Base-by-base conservation (phyloP, 164 flowering plant species). In the Vitis cinerea region DNA sequence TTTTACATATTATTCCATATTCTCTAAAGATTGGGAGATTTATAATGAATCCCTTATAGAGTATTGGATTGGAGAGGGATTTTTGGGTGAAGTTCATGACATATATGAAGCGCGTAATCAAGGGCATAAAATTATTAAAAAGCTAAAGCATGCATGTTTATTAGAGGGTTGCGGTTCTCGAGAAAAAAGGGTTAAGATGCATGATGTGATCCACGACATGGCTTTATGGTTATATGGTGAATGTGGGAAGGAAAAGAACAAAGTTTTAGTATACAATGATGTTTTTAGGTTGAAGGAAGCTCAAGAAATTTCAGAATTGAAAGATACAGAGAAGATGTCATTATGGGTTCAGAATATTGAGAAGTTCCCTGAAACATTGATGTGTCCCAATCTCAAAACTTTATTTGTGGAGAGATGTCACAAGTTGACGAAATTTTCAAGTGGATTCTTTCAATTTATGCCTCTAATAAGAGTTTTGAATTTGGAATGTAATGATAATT, bases 181-280 rank as follows among this genome's bases (percentile, higher is more conserved):
- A 37, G 50, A 12, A 14, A 6, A 13, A 8, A 1, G 2, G 14
- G 66, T 72, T n/a, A 53, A 19, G 12, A 60, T 66, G 66, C 75
- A 72, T 53, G 69, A 71, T 56, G 27, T 71, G 52, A n/a, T 65
- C 9, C 74, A 64, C n/a, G 74, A 64, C 31, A 71, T 71, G 68
- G 54, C 63, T 12, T 13, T 71, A 11, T 71, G 68, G 68, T 23
- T 64, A 27, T 62, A 59, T 30, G 4, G 17, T 31, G 27, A 63
- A 8, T 48, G 8, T 8, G 53, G 27, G 49, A 47, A 11, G 19
- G 13, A 48, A 49, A 30, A 58, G 37, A 27, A 50, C 0, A 31
- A 27, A 15, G 0, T 53, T 1, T 1, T 53, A n/a, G 56, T 12
- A 13, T 14, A 12, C 10, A n/a, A 53, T 53, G 0, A 37, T 37